phyloP scores from a whole-genome alignment of 345 rosid genomes.

The Hibiscus trionum region DNA sequence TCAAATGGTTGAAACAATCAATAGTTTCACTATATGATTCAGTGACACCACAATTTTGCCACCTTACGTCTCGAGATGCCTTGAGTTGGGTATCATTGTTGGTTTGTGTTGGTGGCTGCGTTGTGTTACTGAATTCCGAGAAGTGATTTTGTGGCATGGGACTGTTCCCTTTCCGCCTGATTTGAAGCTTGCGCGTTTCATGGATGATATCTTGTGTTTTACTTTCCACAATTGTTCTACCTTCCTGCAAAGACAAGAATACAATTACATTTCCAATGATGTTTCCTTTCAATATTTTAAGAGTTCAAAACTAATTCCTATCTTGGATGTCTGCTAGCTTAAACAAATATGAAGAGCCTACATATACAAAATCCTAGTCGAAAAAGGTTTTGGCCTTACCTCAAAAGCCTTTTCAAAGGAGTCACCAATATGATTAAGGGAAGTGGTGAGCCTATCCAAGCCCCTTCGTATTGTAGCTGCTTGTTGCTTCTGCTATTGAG shows the following conservation, averaged over 20 bases:
- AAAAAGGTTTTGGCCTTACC: conserved; percentile 21
- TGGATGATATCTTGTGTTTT: conserved; percentile 73
- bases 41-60: conserved; percentile 41
- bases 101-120: conserved; percentile 33
- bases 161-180: conserved; percentile 50
- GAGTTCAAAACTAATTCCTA: too few species aligned
- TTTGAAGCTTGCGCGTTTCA: conserved; percentile 67
- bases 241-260: conserved; percentile 48
- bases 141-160: conserved; percentile 32
- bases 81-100: conserved; percentile 82
- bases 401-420: conserved; percentile 85
- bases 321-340: not conserved
- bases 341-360: not conserved
- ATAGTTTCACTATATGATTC: conserved; percentile 21
- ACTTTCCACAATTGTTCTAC: conserved; percentile 69
- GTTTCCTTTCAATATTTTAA: too few species aligned
- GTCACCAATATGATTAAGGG: conserved; percentile 80
- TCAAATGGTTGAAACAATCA: not conserved
- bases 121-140: conserved; percentile 34
- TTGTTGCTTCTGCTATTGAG: conserved; percentile 25
- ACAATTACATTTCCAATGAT: not conserved
- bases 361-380: not conserved
- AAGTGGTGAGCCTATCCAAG: conserved; percentile 61
- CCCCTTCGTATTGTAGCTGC: conserved; percentile 44
- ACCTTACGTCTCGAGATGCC: conserved; percentile 99